Base-by-base conservation (phyloP, 2,329 filamentous ascomycete species). In the Alternaria gansuensis region DNA sequence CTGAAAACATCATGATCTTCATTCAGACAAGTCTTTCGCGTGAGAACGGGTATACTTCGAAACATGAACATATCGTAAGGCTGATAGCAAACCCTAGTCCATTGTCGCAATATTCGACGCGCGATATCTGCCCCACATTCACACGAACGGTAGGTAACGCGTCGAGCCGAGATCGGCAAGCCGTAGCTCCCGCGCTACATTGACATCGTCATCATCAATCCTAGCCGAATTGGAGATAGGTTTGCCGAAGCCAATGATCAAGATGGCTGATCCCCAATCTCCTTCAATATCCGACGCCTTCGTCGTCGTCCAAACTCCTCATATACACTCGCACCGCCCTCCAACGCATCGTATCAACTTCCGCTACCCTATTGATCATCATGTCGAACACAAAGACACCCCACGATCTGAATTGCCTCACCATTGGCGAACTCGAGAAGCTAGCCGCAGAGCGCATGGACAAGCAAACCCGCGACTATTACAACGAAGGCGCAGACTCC, bases 381-480 rank as follows among this genome's bases (percentile, higher is more conserved):
- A 70, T 70, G 67, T 23, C 67, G 14, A 54, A 58, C 39, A 59
- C 62, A 40, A 65, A 63, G 31, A 54, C 55, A 2, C 36, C 43
- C 14, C 63, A 57, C 26, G 66, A 74, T 17, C 62, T 72, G 53
- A 66, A 73, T 14, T 74, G 71, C 52, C 61, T 73, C 1, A 74
- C 65, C 3, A 73, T 74, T 24, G 46, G 51, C 9, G 71, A 74
- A 23, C 60, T 74, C 14, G 65, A 72, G 44, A 61, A 62, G 21
- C 64, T 69, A 4, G 70, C 71, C 5, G 63, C 64, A 1, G 61
- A 73, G 39, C 67, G 67, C 50, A 74, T 74, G 71, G 68, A 71
- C 63, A 74, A 73, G 52, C 70, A 72, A 37, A 71, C 68, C 10
- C 68, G 68, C 50, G 68, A 73, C 48, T 72, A 71, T 44, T 72